Evolutionary conservation across 73 alveolate genomes (phyloP).

Genomic region (Paramecium sexaurelia): DNA sequence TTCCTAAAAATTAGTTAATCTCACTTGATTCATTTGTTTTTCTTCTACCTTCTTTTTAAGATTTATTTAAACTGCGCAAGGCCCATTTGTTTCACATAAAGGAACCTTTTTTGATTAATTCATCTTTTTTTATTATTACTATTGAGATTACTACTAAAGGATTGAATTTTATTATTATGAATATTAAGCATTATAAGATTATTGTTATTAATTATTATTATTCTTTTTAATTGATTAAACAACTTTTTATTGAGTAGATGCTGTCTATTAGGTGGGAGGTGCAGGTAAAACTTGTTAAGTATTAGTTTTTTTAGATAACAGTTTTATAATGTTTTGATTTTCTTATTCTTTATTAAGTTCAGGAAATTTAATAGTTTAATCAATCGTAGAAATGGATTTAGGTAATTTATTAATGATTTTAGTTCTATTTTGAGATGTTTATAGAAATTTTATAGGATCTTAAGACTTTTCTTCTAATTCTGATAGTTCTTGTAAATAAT

Average conservation of each 20-base stretch:
- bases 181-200: neutral
- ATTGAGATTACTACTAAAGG: neutral
- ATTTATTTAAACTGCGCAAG: constrained; percentile 28
- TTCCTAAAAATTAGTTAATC: constrained; percentile 28
- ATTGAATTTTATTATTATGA: neutral
- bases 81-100: constrained; percentile 20
- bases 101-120: constrained; percentile 25
- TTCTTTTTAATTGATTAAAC: constrained; percentile 5
- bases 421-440: neutral
- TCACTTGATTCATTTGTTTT: neutral
- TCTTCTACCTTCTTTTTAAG: constrained; percentile 39
- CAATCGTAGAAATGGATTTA: neutral
- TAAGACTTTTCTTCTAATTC: neutral
- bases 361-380: neutral
- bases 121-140: constrained; percentile 8
- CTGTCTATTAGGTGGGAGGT: constrained; percentile 1
- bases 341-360: constrained; percentile 27
- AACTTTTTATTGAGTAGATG: neutral
- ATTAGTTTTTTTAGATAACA: neutral
- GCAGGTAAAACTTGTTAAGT: neutral
- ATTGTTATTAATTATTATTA: neutral
- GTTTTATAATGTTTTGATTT: neutral
- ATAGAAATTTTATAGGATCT: neutral
- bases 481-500: neutral
- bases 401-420: constrained; percentile 7